Percentiles rank a stretch among this genome's conserved stretches.
These are phyloP conservation scores for Phytophthora pluvialis DNA, from an alignment of 352 stramenopile species.

Conservation along the genomic window DNA sequence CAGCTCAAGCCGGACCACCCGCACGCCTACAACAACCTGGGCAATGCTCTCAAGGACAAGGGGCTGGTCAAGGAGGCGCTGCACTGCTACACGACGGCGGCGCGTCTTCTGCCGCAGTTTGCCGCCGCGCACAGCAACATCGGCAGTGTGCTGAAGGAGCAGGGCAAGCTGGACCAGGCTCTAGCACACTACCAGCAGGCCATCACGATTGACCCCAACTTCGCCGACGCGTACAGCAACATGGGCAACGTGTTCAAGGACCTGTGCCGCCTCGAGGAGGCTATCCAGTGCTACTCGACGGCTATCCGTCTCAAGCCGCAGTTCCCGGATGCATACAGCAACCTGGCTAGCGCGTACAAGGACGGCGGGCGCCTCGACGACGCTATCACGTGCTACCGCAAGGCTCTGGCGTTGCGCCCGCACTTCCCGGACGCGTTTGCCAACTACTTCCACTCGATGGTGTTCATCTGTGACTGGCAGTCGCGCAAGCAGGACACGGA, in stretches of 20 bases:
- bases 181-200: constrained; percentile 95
- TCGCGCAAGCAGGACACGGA: constrained; percentile 81
- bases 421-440: constrained; percentile 93
- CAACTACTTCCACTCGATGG: constrained; percentile 93
- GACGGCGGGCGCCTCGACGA: constrained; percentile 89
- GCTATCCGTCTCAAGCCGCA: constrained; percentile 90
- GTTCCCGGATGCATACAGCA: constrained; percentile 93
- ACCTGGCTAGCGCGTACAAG: constrained; percentile 94
- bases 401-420: constrained; percentile 89
- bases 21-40: constrained; percentile 95
- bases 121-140: constrained; percentile 94
- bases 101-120: constrained; percentile 91
- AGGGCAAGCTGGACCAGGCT: constrained; percentile 93
- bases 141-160: constrained; percentile 94
- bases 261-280: constrained; percentile 85
- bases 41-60: constrained; percentile 92
- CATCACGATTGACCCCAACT: constrained; percentile 92
- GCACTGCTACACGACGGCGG: constrained; percentile 93
- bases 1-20: constrained; percentile 92
- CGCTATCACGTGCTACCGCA: constrained; percentile 93
- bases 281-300: constrained; percentile 90
- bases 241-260: constrained; percentile 96
- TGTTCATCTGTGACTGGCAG: constrained; percentile 94
- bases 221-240: constrained; percentile 94
- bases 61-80: constrained; percentile 94